These are phyloP conservation scores for Alternaria sp. DNA, from an alignment of 2,329 filamentous ascomycete genomes.

Conservation along the genomic window DNA sequence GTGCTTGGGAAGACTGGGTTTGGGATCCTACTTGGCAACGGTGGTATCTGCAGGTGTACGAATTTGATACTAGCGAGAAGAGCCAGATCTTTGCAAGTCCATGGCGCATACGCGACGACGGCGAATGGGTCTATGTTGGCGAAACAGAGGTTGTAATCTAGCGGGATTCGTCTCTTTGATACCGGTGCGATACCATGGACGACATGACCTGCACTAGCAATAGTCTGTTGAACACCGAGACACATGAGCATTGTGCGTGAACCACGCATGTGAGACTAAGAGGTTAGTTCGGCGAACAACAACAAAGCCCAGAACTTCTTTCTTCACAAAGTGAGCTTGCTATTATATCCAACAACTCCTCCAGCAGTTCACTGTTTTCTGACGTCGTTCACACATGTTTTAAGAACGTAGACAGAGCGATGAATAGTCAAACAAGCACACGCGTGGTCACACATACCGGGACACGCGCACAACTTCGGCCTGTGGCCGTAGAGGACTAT, in stretches of 20 bases:
- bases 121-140: slow-evolving; percentile 27
- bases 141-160: neutral
- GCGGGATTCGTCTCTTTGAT: neutral
- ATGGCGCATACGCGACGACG: slow-evolving; percentile 19
- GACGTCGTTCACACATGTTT: neutral
- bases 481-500: slow-evolving; percentile 1
- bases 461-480: neutral
- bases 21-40: slow-evolving; percentile 26
- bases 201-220: neutral
- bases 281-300: neutral
- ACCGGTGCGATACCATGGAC: neutral
- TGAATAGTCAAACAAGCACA: neutral
- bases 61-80: slow-evolving; percentile 1
- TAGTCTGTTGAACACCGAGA: neutral
- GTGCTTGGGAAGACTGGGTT: slow-evolving; percentile 32
- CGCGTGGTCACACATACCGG: neutral
- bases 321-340: neutral
- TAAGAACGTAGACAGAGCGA: neutral
- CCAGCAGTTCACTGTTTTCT: neutral
- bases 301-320: neutral
- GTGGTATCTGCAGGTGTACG: slow-evolving; percentile 25
- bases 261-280: neutral
- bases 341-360: neutral
- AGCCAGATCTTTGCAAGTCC: slow-evolving; percentile 22
- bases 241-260: neutral